A percentile compares a stretch with the other conserved stretches of the same genome.
Conservation (phyloP, 371 early-diverging fungal species). For the Lichtheimia hyalospora region DNA sequence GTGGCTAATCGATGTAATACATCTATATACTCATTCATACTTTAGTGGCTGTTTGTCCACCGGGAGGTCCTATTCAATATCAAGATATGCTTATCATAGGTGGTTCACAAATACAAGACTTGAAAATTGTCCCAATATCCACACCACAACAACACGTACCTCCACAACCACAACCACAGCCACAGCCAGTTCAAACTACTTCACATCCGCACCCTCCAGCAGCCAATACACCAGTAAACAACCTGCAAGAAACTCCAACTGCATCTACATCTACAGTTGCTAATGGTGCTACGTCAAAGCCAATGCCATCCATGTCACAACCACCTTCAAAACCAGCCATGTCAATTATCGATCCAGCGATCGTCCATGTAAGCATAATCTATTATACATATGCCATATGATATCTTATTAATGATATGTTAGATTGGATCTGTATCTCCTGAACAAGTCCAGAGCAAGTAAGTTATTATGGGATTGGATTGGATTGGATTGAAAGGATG, state of each 20-base stretch:
- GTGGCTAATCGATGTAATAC: too few relatives aligned
- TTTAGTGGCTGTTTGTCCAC: background rate
- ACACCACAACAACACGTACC: background rate
- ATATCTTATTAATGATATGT: background rate
- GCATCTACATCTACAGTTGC: too few relatives aligned
- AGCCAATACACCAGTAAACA: background rate
- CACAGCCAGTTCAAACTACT: background rate
- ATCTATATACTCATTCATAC: too few relatives aligned
- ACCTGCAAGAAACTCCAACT: background rate
- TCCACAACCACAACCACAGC: slow-evolving; percentile 1
- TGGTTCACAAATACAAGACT: slow-evolving; percentile 4
- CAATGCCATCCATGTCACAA: background rate
- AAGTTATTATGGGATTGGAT: background rate
- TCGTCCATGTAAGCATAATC: slow-evolving; percentile 16
- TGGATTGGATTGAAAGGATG: too few relatives aligned
- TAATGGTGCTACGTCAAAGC: too few relatives aligned
- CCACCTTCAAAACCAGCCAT: background rate
- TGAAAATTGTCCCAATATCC: background rate
- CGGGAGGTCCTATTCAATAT: background rate
- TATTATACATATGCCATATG: too few relatives aligned
- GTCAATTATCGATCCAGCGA: slow-evolving; percentile 26
- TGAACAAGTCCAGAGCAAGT: background rate
- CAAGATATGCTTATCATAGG: background rate
- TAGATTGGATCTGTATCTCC: background rate
- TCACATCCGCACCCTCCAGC: slow-evolving; percentile 1